Evolutionary conservation across 163 green algal species (phyloP), one percentile per base, ranked within the genome.

Genomic region (Chloromonas sp.): DNA sequence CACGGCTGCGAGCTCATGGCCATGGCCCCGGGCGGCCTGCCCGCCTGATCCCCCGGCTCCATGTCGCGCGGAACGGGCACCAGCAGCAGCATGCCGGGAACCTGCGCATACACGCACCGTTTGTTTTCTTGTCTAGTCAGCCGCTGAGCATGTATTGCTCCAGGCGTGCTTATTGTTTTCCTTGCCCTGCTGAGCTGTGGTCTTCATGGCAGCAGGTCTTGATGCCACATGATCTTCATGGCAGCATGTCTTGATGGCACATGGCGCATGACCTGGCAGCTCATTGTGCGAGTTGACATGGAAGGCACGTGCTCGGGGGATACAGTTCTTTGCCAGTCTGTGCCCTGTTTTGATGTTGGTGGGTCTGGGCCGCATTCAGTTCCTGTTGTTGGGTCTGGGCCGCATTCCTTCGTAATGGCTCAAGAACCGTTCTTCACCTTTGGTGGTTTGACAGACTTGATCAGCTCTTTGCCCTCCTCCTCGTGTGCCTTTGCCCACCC

Each of bases 401-500:
- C 66, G 66, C 66, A 74, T 11, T 5, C 11, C 5, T 11, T 5
- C 66, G 66, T 36, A 36, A 36, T 36, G 36, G 36, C 36, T 36
- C 36, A 36, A 36, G 36, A 36, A 36, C 36, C 36, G 36, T 36
- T 36, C 36, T 36, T 36, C 66, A 74, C 66, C 66, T 74, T 74
- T 74, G 5, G 66, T 11, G 66, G 66, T 11, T 74, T 74, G 66
- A 74, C 11, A 5, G 5, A 11, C 5, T 74, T 11, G 5, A 74
- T 5, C 5, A 74, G 5, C 5, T 11, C 5, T 11, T 74, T 5
- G 66, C 11, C 11, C 5, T 74, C 66, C 5, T 5, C 5, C 66
- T 15, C 66, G 66, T 74, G 66, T 11, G 66, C 66, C 5, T 89
- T 84, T 58, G 89, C 83, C 71, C 85, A 89, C 2, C 57, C 87